phyloP scores from a whole-genome alignment of 345 rosid species.

The Euphorbia tirucalli region DNA sequence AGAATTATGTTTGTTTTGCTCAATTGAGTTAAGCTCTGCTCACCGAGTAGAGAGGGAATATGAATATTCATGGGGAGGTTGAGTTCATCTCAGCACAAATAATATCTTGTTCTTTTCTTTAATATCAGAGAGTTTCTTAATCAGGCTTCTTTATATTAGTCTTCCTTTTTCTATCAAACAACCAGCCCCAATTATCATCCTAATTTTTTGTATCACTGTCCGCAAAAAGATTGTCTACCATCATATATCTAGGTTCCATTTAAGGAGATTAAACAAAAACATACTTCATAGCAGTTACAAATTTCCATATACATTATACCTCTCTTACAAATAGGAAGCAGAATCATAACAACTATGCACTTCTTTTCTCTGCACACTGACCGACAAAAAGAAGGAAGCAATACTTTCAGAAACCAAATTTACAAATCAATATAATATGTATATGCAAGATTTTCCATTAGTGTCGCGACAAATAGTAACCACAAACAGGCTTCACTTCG shows the following conservation, averaged over 20 bases:
- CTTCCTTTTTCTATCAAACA: background rate
- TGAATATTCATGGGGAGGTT: no score
- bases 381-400: background rate
- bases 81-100: no score
- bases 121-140: no score
- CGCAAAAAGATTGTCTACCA: background rate
- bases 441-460: background rate
- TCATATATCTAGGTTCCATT: background rate
- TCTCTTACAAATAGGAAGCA: background rate
- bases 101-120: no score
- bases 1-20: no score
- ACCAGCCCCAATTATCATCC: background rate
- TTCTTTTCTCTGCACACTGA: background rate
- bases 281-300: background rate
- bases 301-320: background rate
- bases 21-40: no score
- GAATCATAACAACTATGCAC: background rate
- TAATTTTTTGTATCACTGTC: background rate
- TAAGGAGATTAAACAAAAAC: background rate
- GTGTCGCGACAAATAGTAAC: background rate
- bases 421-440: background rate
- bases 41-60: no score
- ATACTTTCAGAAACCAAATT: background rate
- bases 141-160: no score
- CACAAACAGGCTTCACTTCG: background rate